Evolutionary conservation across 75 land plant genomes (phyloP).

Genomic region (Ceratopteris richardii): DNA sequence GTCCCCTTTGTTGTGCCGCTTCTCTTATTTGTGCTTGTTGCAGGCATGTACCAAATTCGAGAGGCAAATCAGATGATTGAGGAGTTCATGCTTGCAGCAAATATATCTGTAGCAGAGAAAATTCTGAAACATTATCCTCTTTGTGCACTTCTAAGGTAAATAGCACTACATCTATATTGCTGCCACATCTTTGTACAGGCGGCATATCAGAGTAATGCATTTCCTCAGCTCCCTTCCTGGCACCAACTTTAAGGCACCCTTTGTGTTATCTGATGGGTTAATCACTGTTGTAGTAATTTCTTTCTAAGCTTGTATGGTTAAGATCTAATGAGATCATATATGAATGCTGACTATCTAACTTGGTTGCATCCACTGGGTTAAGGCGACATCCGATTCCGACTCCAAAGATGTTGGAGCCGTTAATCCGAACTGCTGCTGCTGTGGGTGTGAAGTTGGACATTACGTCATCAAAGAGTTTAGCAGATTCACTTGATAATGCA

Average conservation of each 20-base stretch:
- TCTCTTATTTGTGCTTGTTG: no score
- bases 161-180: not conserved
- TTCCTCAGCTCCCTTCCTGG: no score
- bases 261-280: no score
- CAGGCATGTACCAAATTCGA: slow-evolving; percentile 98
- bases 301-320: no score
- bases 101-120: slow-evolving; percentile 91
- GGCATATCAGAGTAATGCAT: not conserved
- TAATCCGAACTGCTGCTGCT: slow-evolving; percentile 78
- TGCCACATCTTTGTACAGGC: not conserved
- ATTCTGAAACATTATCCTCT: slow-evolving; percentile 72
- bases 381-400: slow-evolving; percentile 99
- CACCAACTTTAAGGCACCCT: no score
- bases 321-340: no score
- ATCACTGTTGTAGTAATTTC: no score
- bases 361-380: no score
- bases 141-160: slow-evolving; percentile 76
- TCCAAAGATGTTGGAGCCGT: slow-evolving; percentile 93
- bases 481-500: slow-evolving; percentile 93
- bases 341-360: no score
- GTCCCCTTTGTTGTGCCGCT: no score
- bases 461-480: slow-evolving; percentile 86
- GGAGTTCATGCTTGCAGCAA: slow-evolving; percentile 99
- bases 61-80: slow-evolving; percentile 99
- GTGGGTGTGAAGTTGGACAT: slow-evolving; percentile 80